Evolutionary conservation across 225 moss, liverwort and hornwort species (phyloP).

Genomic region (Thuidium tamariscinum): DNA sequence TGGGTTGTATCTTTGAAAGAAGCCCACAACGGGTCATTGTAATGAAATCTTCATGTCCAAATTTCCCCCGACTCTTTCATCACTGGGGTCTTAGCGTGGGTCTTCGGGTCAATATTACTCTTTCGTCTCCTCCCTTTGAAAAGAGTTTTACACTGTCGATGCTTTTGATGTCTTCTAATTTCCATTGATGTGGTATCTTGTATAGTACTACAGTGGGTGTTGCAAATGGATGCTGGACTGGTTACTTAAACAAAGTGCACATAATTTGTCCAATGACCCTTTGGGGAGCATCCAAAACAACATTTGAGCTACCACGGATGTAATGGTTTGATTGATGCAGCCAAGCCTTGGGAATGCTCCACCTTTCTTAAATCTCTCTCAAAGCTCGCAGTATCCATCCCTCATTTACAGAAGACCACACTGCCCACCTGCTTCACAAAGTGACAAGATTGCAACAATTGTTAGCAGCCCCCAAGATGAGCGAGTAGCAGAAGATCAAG

Average conservation of each 20-base stretch:
- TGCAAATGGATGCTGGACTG: background rate
- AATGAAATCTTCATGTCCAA: background rate
- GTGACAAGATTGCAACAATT: background rate
- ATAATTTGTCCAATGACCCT: background rate
- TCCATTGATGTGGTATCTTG: background rate
- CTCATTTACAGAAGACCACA: background rate
- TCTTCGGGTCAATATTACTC: background rate
- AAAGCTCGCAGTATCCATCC: background rate
- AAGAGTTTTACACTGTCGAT: background rate
- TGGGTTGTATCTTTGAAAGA: background rate
- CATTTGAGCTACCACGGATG: background rate
- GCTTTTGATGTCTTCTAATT: background rate
- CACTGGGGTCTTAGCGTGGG: background rate
- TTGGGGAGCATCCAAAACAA: background rate
- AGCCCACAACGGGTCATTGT: background rate
- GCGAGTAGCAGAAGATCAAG: background rate
- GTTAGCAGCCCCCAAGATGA: background rate
- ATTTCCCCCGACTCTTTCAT: background rate
- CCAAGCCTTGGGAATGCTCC: background rate
- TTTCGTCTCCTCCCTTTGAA: background rate
- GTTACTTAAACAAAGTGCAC: background rate
- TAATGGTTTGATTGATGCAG: background rate
- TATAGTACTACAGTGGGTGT: background rate
- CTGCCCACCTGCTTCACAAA: background rate
- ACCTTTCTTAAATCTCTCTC: background rate